Conservation (phyloP, 139 green algal species). For the Mychonastes homosphaera region DNA sequence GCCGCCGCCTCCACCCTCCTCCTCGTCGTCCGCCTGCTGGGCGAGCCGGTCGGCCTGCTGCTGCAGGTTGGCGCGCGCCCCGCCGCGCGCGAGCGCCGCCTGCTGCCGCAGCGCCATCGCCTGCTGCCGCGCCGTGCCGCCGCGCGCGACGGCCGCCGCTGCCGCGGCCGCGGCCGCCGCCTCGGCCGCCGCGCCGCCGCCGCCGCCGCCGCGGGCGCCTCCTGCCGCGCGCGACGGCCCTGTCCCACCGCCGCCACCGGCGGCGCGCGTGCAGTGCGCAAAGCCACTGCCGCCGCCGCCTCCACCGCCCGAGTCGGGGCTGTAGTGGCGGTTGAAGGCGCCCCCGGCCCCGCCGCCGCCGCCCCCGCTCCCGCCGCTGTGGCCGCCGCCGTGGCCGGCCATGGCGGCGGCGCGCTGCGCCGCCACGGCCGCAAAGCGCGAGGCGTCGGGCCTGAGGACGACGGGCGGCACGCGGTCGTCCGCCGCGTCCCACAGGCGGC, state of each 20-base stretch:
- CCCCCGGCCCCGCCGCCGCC: too few relatives aligned
- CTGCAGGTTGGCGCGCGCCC: not conserved
- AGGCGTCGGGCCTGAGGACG: conserved; percentile 22
- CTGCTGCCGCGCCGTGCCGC: not conserved
- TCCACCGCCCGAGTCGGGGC: not conserved
- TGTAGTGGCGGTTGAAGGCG: not conserved
- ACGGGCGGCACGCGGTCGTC: conserved; percentile 21
- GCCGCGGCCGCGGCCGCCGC: not conserved
- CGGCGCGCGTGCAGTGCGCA: not conserved
- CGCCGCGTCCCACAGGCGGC: conserved; percentile 52
- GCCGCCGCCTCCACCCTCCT: not conserved
- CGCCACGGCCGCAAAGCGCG: conserved; percentile 7
- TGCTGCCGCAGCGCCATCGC: not conserved
- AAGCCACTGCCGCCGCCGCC: not conserved
- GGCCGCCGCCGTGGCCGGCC: too few relatives aligned
- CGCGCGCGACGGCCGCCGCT: conserved; percentile 4
- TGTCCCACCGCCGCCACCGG: not conserved
- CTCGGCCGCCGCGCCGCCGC: not conserved
- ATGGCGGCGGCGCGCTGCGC: too few relatives aligned
- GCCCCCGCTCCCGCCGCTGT: not conserved
- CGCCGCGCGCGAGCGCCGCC: not conserved
- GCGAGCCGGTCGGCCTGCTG: conserved; percentile 1
- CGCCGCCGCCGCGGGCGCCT: not conserved
- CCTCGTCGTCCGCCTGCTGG: too few relatives aligned
- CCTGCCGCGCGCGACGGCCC: not conserved